phyloP scores from a whole-genome alignment of 2,329 filamentous ascomycete species.

The Alternaria tenuissima region DNA sequence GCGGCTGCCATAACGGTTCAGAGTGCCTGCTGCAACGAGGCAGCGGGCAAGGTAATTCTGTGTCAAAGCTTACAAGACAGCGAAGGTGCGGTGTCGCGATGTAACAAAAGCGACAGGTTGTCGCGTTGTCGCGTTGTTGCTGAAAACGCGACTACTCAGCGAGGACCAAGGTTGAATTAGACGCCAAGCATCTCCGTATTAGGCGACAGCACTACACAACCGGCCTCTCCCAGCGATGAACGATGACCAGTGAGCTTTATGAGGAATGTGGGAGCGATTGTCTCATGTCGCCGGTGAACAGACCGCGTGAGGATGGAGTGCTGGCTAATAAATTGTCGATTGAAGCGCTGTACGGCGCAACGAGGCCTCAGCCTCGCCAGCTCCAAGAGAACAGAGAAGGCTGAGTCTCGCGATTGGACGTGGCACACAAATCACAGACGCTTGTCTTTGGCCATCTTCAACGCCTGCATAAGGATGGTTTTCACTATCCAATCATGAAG shows the following conservation, averaged over 20 bases:
- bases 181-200: constrained; percentile 3
- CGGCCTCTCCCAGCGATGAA: constrained; percentile 3
- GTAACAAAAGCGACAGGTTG: neutral
- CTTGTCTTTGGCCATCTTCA: neutral
- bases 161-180: neutral
- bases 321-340: neutral
- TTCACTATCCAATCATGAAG: neutral
- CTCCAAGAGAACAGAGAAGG: neutral
- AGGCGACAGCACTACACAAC: neutral
- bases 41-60: constrained; percentile 1
- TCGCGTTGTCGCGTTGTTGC: neutral
- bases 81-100: neutral
- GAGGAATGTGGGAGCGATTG: neutral
- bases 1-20: constrained; percentile 28
- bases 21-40: constrained; percentile 8
- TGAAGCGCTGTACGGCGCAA: neutral
- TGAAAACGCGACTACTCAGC: neutral
- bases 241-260: constrained; percentile 9
- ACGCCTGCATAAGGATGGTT: neutral
- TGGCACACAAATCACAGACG: no score
- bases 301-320: neutral
- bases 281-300: neutral
- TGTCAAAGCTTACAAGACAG: neutral
- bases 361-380: neutral
- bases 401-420: neutral